Percentiles rank a stretch among this genome's conserved stretches.
phyloP scores from a whole-genome alignment of 148 eudicot species.

The Silene conica region DNA sequence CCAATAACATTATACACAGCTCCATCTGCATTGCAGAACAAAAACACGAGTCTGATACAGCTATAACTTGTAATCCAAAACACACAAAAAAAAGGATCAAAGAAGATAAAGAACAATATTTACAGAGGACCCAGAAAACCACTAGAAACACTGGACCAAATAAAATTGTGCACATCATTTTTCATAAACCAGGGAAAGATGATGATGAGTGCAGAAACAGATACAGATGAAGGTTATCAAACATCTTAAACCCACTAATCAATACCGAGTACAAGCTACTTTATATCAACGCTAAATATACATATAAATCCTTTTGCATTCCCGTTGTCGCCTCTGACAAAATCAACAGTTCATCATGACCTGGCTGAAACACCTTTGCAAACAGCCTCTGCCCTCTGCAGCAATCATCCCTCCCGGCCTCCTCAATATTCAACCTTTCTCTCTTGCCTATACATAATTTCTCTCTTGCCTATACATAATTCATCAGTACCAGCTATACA shows the following conservation, averaged over 20 bases:
- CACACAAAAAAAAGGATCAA: neutral
- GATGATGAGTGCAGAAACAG: neutral
- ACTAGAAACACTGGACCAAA: neutral
- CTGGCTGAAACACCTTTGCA: neutral
- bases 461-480: too few species aligned
- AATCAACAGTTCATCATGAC: neutral
- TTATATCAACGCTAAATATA: neutral
- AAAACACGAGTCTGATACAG: neutral
- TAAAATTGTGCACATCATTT: neutral
- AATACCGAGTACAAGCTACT: neutral
- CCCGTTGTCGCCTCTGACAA: neutral
- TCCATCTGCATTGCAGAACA: conserved; percentile 53
- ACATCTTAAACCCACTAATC: neutral
- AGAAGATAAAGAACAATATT: neutral
- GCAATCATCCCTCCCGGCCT: neutral
- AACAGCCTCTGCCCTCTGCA: neutral
- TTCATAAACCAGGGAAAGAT: neutral
- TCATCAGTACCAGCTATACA: neutral
- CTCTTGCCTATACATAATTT: neutral
- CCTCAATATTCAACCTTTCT: neutral
- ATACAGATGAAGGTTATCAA: neutral
- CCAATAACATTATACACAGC: conserved; percentile 81
- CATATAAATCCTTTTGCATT: neutral
- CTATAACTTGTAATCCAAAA: neutral
- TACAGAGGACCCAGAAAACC: neutral